Evolutionary conservation across 163 green algal species (phyloP).

Genomic region (Scenedesmus sp.): DNA sequence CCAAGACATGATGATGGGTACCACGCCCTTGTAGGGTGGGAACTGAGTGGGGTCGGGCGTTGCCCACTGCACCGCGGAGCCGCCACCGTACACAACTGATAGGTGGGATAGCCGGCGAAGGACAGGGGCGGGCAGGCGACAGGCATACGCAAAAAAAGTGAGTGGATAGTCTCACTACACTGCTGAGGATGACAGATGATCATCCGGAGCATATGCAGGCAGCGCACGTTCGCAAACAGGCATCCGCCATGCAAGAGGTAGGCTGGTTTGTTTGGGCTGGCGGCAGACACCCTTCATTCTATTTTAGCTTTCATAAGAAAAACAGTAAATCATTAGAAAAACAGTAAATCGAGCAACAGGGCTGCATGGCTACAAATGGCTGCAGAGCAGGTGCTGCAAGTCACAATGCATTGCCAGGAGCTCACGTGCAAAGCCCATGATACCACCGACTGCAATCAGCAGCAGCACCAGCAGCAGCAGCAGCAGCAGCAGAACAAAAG

Average conservation of each 20-base stretch:
- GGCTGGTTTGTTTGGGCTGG: too few species aligned
- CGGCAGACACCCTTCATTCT: too few species aligned
- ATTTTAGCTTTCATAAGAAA: too few species aligned
- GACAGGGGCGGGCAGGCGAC: constrained; percentile 16
- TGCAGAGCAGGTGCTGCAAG: too few species aligned
- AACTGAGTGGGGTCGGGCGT: constrained; percentile 59
- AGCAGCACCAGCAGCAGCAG: neutral
- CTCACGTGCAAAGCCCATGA: constrained; percentile 56
- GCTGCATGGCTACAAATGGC: too few species aligned
- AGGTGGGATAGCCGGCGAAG: constrained; percentile 59
- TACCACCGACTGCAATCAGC: constrained; percentile 47
- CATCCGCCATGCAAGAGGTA: too few species aligned
- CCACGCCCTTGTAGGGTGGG: constrained; percentile 74
- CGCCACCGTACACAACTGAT: constrained; percentile 61
- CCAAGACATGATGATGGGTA: constrained; percentile 79
- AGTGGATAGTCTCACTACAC: too few species aligned
- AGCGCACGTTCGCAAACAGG: too few species aligned
- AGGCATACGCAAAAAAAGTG: too few species aligned
- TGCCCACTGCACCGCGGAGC: constrained; percentile 68
- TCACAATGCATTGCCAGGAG: neutral
- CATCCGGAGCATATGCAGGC: too few species aligned
- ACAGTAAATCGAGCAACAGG: neutral
- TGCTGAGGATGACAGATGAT: too few species aligned
- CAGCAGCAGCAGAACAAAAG: neutral
- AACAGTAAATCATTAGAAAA: too few species aligned